Percentiles rank a stretch among this genome's conserved stretches.
Evolutionary conservation across 805 yeast species (phyloP).

Genomic region (Blastobotrys attinorum): DNA sequence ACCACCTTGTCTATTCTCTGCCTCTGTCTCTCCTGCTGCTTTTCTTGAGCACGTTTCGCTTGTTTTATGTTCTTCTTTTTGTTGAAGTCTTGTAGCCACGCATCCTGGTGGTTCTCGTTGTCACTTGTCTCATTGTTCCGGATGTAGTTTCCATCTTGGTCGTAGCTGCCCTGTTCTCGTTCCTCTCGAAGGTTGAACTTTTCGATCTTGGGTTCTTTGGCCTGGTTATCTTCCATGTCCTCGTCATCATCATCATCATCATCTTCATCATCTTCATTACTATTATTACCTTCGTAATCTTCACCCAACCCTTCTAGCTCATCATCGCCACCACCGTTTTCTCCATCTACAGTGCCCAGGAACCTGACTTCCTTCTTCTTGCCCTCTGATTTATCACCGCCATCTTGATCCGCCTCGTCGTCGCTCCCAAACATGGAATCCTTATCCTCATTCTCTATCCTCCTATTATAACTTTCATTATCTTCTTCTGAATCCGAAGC

Average conservation of each 20-base stretch:
- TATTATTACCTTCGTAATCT: conserved; percentile 19
- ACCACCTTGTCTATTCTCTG: conserved; percentile 19
- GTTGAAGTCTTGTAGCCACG: conserved; percentile 32
- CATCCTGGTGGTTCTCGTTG: conserved; percentile 32
- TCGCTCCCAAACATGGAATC: conserved; percentile 24
- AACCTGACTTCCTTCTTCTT: conserved; percentile 16
- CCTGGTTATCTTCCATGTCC: conserved; percentile 21
- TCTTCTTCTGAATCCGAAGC: conserved; percentile 19
- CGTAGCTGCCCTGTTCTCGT: conserved; percentile 50
- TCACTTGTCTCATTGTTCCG: conserved; percentile 34
- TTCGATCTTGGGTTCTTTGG: conserved; percentile 42
- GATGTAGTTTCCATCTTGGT: conserved; percentile 51
- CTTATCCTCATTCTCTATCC: conserved; percentile 21
- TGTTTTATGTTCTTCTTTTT: conserved; percentile 31
- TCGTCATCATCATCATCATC: conserved; percentile 22
- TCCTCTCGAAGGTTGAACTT: conserved; percentile 56
- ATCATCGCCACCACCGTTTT: conserved; percentile 5
- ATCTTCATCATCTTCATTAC: conserved; percentile 18
- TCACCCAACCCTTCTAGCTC: conserved; percentile 24
- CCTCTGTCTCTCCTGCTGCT: conserved; percentile 14
- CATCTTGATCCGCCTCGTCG: conserved; percentile 9
- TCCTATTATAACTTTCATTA: conserved; percentile 6
- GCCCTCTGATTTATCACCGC: conserved; percentile 6
- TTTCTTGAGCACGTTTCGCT: conserved; percentile 23
- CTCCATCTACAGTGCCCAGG: conserved; percentile 33